Evolutionary conservation across 2,329 filamentous ascomycete species (phyloP).

Genomic region (Aspergillus luchuensis): DNA sequence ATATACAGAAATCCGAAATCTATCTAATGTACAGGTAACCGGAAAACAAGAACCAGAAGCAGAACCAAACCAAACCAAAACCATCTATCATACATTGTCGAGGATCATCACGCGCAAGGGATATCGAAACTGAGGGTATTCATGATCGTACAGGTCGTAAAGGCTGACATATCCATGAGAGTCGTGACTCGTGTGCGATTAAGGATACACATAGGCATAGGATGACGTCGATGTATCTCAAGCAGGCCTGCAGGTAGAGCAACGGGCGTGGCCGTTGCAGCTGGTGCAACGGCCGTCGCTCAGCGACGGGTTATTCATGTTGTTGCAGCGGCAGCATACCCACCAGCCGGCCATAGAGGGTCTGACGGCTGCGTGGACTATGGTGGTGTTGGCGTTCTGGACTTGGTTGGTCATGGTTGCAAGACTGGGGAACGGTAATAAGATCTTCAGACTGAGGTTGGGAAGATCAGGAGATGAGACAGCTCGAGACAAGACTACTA

Average conservation of each 20-base stretch:
- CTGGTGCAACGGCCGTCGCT: slow-evolving; percentile 19
- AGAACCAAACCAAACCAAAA: background rate
- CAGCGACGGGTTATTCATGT: slow-evolving; percentile 24
- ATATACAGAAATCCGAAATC: no score
- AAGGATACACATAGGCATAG: no score
- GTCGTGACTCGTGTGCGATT: background rate
- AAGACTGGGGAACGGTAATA: background rate
- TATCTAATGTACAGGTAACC: no score
- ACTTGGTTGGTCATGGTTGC: background rate
- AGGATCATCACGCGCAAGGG: no score
- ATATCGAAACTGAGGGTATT: no score
- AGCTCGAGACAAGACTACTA: background rate
- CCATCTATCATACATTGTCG: no score
- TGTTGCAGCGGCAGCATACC: slow-evolving; percentile 26
- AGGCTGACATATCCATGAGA: background rate
- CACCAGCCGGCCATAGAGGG: slow-evolving; percentile 22
- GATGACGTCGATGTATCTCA: background rate
- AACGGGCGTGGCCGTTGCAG: slow-evolving; percentile 20
- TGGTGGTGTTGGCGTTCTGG: background rate
- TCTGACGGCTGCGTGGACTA: background rate
- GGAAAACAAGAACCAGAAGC: no score
- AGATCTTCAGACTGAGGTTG: background rate
- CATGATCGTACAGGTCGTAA: background rate
- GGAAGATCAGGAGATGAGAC: background rate
- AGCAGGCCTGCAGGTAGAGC: background rate